Conservation (phyloP, 768 basidiomycete genomes). For the Collybia nuda region DNA sequence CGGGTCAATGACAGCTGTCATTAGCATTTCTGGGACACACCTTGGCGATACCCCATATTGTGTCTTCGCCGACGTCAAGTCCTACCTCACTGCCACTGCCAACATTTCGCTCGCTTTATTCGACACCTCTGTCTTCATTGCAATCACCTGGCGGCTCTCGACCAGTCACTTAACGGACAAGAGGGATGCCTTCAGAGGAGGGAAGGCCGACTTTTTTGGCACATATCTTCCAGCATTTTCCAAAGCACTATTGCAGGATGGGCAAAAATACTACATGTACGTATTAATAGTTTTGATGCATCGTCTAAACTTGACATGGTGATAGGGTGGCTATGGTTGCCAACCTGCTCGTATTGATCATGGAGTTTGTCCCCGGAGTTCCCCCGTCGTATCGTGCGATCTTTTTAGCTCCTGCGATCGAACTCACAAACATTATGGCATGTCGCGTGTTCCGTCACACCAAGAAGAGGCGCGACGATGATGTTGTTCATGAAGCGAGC, state of each 20-base stretch:
- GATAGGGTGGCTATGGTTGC: no score
- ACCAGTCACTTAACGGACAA: conserved; percentile 2
- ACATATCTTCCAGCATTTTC: conserved; percentile 22
- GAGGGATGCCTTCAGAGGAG: conserved; percentile 10
- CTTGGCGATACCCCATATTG: conserved; percentile 34
- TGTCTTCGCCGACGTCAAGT: conserved; percentile 19
- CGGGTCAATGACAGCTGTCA: conserved; percentile 21
- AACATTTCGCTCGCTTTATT: conserved; percentile 22
- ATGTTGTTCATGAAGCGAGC: no score
- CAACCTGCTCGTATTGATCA: no score
- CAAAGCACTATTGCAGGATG: conserved; percentile 24
- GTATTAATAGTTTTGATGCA: not conserved
- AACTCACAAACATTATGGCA: no score
- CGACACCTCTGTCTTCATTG: conserved; percentile 34
- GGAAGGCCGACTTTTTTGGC: conserved; percentile 15
- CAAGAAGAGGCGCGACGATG: no score
- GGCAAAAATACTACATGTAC: conserved; percentile 34
- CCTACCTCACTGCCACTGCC: conserved; percentile 19
- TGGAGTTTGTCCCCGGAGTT: no score
- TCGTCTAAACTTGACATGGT: no score
- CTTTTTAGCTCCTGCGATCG: no score
- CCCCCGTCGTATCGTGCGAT: no score
- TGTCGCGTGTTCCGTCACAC: no score
- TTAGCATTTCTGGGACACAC: conserved; percentile 17
- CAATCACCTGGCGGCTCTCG: conserved; percentile 27